Conservation (phyloP, 805 yeast species). For the Saccharomycopsis amapae region DNA sequence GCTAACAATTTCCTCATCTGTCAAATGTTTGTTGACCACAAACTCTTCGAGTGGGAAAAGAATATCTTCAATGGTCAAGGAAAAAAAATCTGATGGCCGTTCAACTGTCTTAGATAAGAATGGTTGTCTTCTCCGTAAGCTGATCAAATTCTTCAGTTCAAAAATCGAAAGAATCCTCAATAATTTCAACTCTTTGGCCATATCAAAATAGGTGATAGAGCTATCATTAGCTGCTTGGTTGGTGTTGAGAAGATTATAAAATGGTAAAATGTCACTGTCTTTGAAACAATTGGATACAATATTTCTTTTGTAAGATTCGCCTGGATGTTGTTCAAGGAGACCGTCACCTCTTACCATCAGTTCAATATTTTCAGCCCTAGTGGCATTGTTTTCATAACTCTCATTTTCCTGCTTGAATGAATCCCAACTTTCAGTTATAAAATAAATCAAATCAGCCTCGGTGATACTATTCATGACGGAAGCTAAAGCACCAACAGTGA, state of each 20-base stretch:
- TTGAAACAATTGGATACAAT: slow-evolving; percentile 19
- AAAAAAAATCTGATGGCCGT: slow-evolving; percentile 7
- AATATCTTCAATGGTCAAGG: slow-evolving; percentile 27
- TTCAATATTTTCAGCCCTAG: slow-evolving; percentile 8
- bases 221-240: slow-evolving; percentile 1
- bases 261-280: slow-evolving; percentile 11
- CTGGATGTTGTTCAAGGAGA: not conserved
- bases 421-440: slow-evolving; percentile 24
- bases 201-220: slow-evolving; percentile 16
- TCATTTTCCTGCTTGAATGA: slow-evolving; percentile 18
- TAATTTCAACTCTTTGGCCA: slow-evolving; percentile 25
- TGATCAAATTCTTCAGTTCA: slow-evolving; percentile 19
- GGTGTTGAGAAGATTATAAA: not conserved
- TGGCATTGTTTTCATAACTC: slow-evolving; percentile 6
- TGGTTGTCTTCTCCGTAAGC: slow-evolving; percentile 14
- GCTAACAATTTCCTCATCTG: slow-evolving; percentile 31
- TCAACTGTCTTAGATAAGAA: slow-evolving; percentile 5
- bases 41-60: slow-evolving; percentile 34
- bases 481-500: slow-evolving; percentile 4
- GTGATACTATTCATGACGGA: slow-evolving; percentile 14
- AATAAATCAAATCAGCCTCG: slow-evolving; percentile 25
- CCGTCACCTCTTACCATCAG: not conserved
- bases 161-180: slow-evolving; percentile 24
- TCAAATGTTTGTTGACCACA: slow-evolving; percentile 28
- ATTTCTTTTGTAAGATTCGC: slow-evolving; percentile 6